Percentiles rank a stretch among this genome's conserved stretches.
phyloP scores from a whole-genome alignment of 164 flowering plant genomes.

The Cinnamomum micranthum region DNA sequence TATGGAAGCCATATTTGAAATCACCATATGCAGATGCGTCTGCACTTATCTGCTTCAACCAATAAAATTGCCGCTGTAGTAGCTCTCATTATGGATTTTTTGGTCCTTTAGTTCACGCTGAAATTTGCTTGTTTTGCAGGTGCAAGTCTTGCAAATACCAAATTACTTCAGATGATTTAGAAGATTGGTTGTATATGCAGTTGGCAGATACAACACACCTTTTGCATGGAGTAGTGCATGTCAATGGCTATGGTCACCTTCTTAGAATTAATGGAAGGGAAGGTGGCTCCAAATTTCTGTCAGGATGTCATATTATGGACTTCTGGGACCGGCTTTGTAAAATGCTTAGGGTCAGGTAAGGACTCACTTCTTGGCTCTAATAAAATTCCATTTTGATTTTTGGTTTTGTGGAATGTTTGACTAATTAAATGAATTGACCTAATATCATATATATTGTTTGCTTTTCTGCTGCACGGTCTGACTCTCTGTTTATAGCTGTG shows the following conservation, averaged over 20 bases:
- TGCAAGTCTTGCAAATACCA: slow-evolving; percentile 68
- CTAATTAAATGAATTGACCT: not conserved
- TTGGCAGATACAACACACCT: slow-evolving; percentile 70
- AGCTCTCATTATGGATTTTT: not conserved
- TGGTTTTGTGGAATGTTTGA: not conserved
- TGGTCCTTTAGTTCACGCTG: not conserved
- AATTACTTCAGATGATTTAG: slow-evolving; percentile 54
- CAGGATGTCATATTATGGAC: slow-evolving; percentile 76
- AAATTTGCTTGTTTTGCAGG: slow-evolving; percentile 25
- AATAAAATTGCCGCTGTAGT: not conserved
- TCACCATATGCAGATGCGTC: not conserved
- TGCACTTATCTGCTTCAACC: too few relatives aligned
- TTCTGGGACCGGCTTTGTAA: slow-evolving; percentile 87
- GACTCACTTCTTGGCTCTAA: not conserved
- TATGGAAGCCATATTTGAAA: not conserved
- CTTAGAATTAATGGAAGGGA: slow-evolving; percentile 83
- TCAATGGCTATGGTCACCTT: slow-evolving; percentile 87
- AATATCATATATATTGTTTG: not conserved
- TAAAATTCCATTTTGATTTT: not conserved
- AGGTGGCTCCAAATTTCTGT: slow-evolving; percentile 74
- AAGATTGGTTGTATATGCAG: slow-evolving; percentile 69
- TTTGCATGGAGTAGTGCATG: slow-evolving; percentile 76
- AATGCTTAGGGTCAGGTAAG: slow-evolving; percentile 69
- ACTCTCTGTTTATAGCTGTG: not conserved
- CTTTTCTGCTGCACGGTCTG: not conserved